Evolutionary conservation across 768 basidiomycete genomes (phyloP), one percentile per base, ranked within the genome.

Genomic region (Nidularia pulvinata): DNA sequence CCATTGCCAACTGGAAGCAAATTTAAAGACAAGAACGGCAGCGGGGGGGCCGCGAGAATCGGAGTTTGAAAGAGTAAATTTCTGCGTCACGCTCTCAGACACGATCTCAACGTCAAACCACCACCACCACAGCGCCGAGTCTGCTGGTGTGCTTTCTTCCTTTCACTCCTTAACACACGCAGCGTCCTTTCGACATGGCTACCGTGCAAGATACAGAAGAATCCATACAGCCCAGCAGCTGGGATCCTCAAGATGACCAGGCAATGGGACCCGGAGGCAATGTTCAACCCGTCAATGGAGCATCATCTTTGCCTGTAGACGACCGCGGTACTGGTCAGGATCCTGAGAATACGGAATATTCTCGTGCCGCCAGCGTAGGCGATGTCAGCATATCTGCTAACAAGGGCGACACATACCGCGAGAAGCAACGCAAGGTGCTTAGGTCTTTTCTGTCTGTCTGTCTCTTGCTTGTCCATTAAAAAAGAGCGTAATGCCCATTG

Each of bases 371-470:
- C 68, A 80, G 78, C 62, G 74, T 75, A 59, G 74, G 73, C 66
- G 75, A 73, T 49, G 68, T 63, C 42, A 72, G 65, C 57, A 65
- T 64, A 59, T 69, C 73, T 69, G 71, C 68, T 52, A 70, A 66
- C 57, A 77, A 76, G 65, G 68, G 72, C 61, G 81, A 82, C 54
- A 64, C 73, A 65, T 78, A 73, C 65, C 84, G 86, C 64, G 88
- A 90, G 76, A 89, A 87, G 80, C 86, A 86, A 77, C 77, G 84
- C 80, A 90, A 90, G 88, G 88, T 90, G 88, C 88, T 88, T 90
- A 88, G 82, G 80, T 86, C 79, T 79, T 71, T 69, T 66, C 45
- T 46, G 45, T 46, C 63, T 59, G 64, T 65, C 69, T 68, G 65
- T 66, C 59, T 61, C 72, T 74, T 80, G 68, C 69, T 64, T 68